Evolutionary conservation across 805 yeast genomes (phyloP), one percentile per base, ranked within the genome.

Genomic region (Metschnikowia gelsemii): DNA sequence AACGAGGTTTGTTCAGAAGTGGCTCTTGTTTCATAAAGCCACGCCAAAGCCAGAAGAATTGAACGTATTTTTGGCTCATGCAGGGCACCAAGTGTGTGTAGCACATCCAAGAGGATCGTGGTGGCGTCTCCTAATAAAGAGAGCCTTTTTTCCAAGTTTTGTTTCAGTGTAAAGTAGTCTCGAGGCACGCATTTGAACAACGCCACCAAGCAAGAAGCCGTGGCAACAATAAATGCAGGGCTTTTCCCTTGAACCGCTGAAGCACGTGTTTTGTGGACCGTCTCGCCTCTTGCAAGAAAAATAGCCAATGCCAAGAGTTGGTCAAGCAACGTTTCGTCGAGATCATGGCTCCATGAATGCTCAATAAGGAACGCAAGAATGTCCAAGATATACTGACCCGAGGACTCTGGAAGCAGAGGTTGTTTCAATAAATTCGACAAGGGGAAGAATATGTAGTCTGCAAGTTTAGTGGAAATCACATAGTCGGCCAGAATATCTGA

Each of bases 391-490:
- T 57, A 50, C 13, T 43, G 46, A 3, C 55, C 48, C 2, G 59
- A 55, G 1, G 40, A 21, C n/a, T 50, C 57, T 13, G 47, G 45
- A 5, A 68, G 51, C 4, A 26, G 31, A 5, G 59, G 54, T 22
- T 56, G 61, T 45, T 66, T 63, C 17, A 70, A 46, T 22, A 66
- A 46, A 33, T 49, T 56, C 4, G 72, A 57, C 12, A 69, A 24
- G 2, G 75, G 75, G 37, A 63, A 66, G 45, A 70, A 70, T 2
- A 70, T 54, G 44, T 69, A 69, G 53, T 69, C 74, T 0, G 72
- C 73, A 8, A 70, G 40, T 14, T 58, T 64, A 3, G 59, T 41
- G 2, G 68, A 54, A 2, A 69, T 32, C 2, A 47, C 32, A 43
- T 64, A 68, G 2, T 45, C 39, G 13, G 23, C n/a, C n/a, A n/a